Base-by-base conservation (phyloP, 495 filamentous ascomycete species). In the Rusavskia elegans region DNA sequence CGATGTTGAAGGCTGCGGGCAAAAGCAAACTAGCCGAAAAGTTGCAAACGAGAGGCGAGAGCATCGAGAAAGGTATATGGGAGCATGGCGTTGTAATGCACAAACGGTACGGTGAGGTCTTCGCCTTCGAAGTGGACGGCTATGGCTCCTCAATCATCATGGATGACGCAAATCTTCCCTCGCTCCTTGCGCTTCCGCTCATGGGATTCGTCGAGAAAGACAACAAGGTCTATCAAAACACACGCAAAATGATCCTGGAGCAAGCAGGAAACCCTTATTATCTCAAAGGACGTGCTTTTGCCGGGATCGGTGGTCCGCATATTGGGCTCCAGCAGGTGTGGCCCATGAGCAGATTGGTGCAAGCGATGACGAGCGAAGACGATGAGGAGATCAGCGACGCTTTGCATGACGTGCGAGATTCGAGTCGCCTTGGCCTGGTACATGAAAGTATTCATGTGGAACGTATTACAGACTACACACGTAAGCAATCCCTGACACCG, bases 151-250 rank as follows among this genome's bases (percentile, higher is more conserved):
- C 79, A 5, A 84, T 95, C 48, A 65, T 98, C 30, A 97, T 98
- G 92, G 92, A 99, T 58, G 92, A 99, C 63, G 92, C 92, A 13
- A 99, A 99, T 57, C 77, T 97, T 37, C 92, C 92, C 1, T 95
- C 88, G 0, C 68, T 99, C 10, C 72, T 99, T 1, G 81, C 89
- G 19, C 72, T 99, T 11, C 92, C 92, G 2, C 69, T 89, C 21
- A 75, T 97, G 58, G 92, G 90, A 17, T 99, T 95, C 63, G 68
- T 95, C 8, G 66, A 75, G 14, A 60, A 57, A 9, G 64, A 75
- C 38, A 79, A 99, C 48, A 58, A 69, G 37, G 79, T 81, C 0
- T 99, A 99, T 61, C 71, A 82, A 59, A 96, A 95, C 63, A 99
- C 93, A 1, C 76, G 92, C 57, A 84, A 79, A 62, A 96, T 97